These are phyloP conservation scores for Kodamaea restingae DNA, from an alignment of 805 yeast species.

Conservation along the genomic window DNA sequence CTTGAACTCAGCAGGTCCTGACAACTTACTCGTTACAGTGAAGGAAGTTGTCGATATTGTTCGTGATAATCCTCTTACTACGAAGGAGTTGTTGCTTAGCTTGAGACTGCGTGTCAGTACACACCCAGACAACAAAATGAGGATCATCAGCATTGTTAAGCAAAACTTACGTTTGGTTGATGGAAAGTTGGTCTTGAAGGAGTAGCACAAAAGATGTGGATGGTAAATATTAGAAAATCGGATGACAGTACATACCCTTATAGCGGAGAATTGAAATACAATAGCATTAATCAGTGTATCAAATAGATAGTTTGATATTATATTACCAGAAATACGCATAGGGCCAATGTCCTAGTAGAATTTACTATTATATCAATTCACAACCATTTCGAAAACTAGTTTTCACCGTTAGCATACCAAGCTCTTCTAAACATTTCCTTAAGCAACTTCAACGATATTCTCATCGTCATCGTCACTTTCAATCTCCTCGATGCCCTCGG, in stretches of 20 bases:
- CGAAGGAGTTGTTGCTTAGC: constrained; percentile 58
- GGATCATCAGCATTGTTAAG: constrained; percentile 55
- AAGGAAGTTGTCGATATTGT: constrained; percentile 69
- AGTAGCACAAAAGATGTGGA: constrained; percentile 12
- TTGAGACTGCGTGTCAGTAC: constrained; percentile 59
- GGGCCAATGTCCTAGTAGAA: no score
- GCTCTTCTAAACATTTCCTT: no score
- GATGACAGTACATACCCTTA: no score
- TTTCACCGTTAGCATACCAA: no score
- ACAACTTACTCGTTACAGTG: constrained; percentile 53
- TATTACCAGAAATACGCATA: no score
- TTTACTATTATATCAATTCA: no score
- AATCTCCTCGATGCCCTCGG: constrained; percentile 36
- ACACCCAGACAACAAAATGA: constrained; percentile 59
- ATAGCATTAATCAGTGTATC: no score
- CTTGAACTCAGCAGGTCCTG: constrained; percentile 35
- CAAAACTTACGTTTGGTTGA: constrained; percentile 53
- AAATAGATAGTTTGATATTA: no score
- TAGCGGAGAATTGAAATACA: no score
- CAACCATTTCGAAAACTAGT: no score
- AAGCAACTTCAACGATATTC: constrained; percentile 49
- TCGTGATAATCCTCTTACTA: constrained; percentile 51
- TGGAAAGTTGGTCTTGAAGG: constrained; percentile 42
- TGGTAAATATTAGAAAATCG: no score
- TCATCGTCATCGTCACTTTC: constrained; percentile 49